Evolutionary conservation across 1,284 basidiomycete species (phyloP).

Genomic region (Rhizoctonia solani): DNA sequence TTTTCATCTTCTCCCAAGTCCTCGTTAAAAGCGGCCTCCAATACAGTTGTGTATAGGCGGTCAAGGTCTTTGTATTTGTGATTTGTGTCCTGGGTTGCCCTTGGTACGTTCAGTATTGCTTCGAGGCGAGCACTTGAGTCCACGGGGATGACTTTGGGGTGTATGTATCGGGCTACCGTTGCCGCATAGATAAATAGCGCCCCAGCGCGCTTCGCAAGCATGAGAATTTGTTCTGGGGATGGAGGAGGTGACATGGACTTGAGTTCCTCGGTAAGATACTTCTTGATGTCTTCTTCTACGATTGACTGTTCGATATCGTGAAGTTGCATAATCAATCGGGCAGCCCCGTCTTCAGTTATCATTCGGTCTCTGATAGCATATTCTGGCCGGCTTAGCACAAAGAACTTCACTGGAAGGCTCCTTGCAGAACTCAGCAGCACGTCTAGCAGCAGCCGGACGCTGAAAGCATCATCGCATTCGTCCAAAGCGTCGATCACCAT

Average conservation of each 20-base stretch:
- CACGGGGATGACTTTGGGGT: background rate
- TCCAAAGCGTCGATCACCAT: slow-evolving; percentile 16
- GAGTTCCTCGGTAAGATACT: background rate
- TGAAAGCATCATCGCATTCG: background rate
- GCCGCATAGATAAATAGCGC: background rate
- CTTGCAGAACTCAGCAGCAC: background rate
- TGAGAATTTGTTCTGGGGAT: background rate
- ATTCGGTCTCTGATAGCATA: background rate
- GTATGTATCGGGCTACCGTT: background rate
- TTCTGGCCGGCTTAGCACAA: slow-evolving; percentile 4
- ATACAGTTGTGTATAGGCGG: background rate
- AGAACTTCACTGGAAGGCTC: background rate
- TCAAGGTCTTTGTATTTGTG: slow-evolving; percentile 9
- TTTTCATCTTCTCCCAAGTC: background rate
- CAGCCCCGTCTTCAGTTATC: background rate
- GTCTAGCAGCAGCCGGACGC: background rate
- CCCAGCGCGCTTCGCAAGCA: background rate
- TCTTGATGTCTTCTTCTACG: slow-evolving; percentile 1
- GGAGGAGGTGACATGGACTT: background rate
- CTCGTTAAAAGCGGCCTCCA: background rate
- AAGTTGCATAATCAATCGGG: background rate
- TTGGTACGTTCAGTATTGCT: background rate
- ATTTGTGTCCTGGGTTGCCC: background rate
- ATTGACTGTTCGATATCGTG: background rate
- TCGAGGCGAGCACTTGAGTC: background rate